Conservation (phyloP, 2,329 filamentous ascomycete genomes). For the Penicillium polonicum region DNA sequence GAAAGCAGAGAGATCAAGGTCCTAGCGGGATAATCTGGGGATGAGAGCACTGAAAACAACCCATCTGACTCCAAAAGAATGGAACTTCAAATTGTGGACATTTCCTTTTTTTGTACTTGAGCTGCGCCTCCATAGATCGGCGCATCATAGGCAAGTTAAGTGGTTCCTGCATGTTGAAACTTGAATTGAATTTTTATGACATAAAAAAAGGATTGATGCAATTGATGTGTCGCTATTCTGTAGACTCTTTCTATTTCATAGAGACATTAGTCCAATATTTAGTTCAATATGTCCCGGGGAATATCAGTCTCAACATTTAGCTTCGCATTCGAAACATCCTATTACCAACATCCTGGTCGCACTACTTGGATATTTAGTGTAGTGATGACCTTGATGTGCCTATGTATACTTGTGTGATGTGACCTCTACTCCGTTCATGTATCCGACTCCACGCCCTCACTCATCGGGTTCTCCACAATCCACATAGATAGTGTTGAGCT, state of each 20-base stretch:
- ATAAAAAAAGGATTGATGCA: not conserved
- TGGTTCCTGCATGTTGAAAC: slow-evolving; percentile 6
- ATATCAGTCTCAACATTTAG: not conserved
- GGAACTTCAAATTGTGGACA: not conserved
- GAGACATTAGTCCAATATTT: not conserved
- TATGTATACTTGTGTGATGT: not conserved
- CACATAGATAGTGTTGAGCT: not conserved
- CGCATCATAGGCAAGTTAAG: not conserved
- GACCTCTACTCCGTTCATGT: not conserved
- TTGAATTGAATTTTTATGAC: not conserved
- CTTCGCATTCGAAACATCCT: not conserved
- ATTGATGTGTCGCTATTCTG: not conserved
- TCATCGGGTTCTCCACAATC: slow-evolving; percentile 1
- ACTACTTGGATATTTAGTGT: not conserved
- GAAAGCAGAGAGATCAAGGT: not conserved
- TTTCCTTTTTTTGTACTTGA: not conserved
- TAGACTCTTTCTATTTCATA: not conserved
- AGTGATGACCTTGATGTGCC: not conserved
- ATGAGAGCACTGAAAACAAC: not conserved
- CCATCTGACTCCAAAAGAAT: no score
- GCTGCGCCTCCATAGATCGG: not conserved
- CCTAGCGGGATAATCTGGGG: not conserved
- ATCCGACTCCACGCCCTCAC: not conserved
- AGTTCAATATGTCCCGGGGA: not conserved
- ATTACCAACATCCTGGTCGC: not conserved